Evolutionary conservation across 768 basidiomycete genomes (phyloP), one percentile per base, ranked within the genome.

Genomic region (Boletus subparvulus): DNA sequence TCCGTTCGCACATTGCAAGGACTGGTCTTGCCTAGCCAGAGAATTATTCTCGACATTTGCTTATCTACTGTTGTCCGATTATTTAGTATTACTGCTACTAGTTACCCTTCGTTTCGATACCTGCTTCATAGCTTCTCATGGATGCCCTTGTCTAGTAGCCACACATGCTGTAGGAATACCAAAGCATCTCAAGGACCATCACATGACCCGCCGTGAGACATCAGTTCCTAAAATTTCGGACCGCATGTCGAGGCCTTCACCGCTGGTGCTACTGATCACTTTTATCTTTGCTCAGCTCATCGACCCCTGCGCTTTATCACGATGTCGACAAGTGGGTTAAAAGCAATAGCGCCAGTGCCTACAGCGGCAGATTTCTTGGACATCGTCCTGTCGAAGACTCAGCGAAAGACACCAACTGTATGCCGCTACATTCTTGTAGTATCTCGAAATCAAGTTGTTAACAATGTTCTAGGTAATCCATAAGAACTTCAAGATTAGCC

Each of bases 401-500:
- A 97, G 78, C 80, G 96, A 68, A 98, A 98, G 80, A 98, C 96
- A 26, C 96, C 96, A 11, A 98, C 96, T 30, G 93, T 92, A 69
- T 47, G 65, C 43, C 6, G 4, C 32, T 41, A 13, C 49, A 40
- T 36, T 12, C 21, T 43, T 41, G 43, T 11, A 28, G 28, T 28
- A 49, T 40, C 40, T 52, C n/a, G 36, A 42, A 40, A 48, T 56
- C 53, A 32, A 40, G 50, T n/a, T n/a, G 28, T 39, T 49, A 40
- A 59, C 47, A 21, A 26, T 40, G 19, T 12, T 14, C 39, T 61
- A 93, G 92, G 94, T 95, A 63, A 98, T 98, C 71, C 97, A 98
- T 76, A 98, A 97, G 81, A 98, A 98, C 80, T 98, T 97, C 81
- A 98, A 99, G 80, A 99, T 99, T 74, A 94, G 93, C 63, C 89